These are phyloP conservation scores for Candida piceae DNA, from an alignment of 805 yeast genomes.

Conservation along the genomic window DNA sequence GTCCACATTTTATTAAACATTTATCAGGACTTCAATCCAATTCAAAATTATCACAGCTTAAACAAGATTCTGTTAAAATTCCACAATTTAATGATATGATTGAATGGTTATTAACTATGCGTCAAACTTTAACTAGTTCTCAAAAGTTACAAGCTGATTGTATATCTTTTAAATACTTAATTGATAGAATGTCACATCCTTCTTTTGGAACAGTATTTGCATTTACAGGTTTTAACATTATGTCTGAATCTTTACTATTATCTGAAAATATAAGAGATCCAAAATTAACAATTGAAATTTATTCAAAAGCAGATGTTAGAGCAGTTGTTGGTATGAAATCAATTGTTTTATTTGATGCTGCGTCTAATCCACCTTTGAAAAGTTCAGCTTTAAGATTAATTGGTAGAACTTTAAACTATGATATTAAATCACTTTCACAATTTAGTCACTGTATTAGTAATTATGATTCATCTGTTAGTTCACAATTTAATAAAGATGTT, in stretches of 20 bases:
- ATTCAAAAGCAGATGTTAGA: slow-evolving; percentile 44
- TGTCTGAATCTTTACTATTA: slow-evolving; percentile 17
- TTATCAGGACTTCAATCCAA: slow-evolving; percentile 24
- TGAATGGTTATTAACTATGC: slow-evolving; percentile 50
- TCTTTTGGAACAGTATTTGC: slow-evolving; percentile 23
- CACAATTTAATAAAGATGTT: slow-evolving; percentile 18
- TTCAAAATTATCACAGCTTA: not conserved
- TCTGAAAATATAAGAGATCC: slow-evolving; percentile 16
- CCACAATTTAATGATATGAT: slow-evolving; percentile 39
- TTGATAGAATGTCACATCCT: slow-evolving; percentile 27
- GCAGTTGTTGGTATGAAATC: slow-evolving; percentile 42
- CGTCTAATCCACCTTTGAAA: slow-evolving; percentile 6
- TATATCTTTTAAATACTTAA: slow-evolving; percentile 44
- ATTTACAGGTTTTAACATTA: slow-evolving; percentile 20
- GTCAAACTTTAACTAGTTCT: slow-evolving; percentile 36
- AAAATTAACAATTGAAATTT: slow-evolving; percentile 31
- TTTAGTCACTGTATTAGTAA: slow-evolving; percentile 14
- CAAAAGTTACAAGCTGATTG: slow-evolving; percentile 51
- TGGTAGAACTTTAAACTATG: slow-evolving; percentile 18
- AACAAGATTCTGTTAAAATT: slow-evolving; percentile 9
- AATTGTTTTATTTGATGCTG: slow-evolving; percentile 26
- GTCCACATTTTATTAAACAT: slow-evolving; percentile 39
- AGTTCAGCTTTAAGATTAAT: slow-evolving; percentile 18
- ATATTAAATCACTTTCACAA: slow-evolving; percentile 21
- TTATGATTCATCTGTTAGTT: slow-evolving; percentile 14